phyloP scores from a whole-genome alignment of 73 alveolate species.

The Symbiodinium pilosum region DNA sequence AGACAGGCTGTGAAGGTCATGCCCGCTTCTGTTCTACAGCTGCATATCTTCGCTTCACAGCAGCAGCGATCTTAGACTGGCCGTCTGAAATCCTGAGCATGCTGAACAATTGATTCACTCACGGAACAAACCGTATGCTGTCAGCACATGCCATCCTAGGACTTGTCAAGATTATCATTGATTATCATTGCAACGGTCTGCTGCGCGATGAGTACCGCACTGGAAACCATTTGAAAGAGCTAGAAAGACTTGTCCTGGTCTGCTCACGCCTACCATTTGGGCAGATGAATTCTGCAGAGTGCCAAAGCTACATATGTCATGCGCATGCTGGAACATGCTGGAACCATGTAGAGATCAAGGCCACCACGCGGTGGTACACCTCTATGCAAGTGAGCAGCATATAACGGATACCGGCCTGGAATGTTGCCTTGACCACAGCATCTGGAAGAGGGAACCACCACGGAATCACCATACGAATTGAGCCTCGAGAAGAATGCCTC shows the following conservation, averaged over 20 bases:
- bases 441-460: slow-evolving; percentile 91
- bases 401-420: slow-evolving; percentile 74
- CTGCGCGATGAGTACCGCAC: too few relatives aligned
- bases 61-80: slow-evolving; percentile 12
- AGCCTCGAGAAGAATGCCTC: slow-evolving; percentile 72
- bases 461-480: slow-evolving; percentile 33
- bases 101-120: too few relatives aligned
- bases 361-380: neutral
- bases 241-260: neutral
- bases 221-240: too few relatives aligned
- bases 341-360: neutral
- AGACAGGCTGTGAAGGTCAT: too few relatives aligned
- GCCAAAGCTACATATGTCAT: neutral
- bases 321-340: neutral
- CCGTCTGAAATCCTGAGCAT: slow-evolving; percentile 10
- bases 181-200: too few relatives aligned
- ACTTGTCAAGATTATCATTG: too few relatives aligned
- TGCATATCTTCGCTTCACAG: neutral
- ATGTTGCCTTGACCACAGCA: slow-evolving; percentile 78
- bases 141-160: too few relatives aligned
- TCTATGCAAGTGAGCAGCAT: neutral
- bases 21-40: neutral
- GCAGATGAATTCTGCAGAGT: neutral
- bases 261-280: neutral
- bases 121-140: neutral